phyloP scores from a whole-genome alignment of 306 rosid species.

The Fragaria iinumae region DNA sequence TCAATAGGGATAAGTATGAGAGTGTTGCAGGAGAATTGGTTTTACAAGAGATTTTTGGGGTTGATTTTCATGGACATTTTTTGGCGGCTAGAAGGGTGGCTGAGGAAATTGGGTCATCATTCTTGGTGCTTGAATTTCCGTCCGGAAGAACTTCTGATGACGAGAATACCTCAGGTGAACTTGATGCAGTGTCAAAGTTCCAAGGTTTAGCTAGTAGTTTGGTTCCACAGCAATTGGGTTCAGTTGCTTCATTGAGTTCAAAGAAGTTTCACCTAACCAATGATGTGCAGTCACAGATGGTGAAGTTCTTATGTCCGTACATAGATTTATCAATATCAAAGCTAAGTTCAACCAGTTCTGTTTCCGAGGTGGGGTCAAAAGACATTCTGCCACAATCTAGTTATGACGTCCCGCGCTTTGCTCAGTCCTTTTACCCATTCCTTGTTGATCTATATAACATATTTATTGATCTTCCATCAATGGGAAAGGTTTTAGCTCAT shows the following conservation, averaged over 20 bases:
- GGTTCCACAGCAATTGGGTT: slow-evolving; percentile 47
- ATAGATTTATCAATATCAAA: slow-evolving; percentile 30
- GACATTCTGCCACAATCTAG: slow-evolving; percentile 35
- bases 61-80: slow-evolving; percentile 63
- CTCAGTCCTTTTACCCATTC: slow-evolving; percentile 61
- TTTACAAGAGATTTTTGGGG: slow-evolving; percentile 65
- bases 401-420: slow-evolving; percentile 64
- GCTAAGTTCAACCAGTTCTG: slow-evolving; percentile 24
- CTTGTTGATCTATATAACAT: slow-evolving; percentile 63
- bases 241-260: slow-evolving; percentile 26
- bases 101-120: slow-evolving; percentile 53
- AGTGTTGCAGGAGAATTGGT: slow-evolving; percentile 53
- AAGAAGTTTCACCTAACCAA: slow-evolving; percentile 40
- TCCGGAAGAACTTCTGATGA: slow-evolving; percentile 27
- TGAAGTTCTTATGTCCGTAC: slow-evolving; percentile 39
- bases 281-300: slow-evolving; percentile 40
- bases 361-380: slow-evolving; percentile 21
- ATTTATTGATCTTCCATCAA: slow-evolving; percentile 55
- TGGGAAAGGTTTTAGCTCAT: slow-evolving; percentile 61
- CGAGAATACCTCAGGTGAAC: slow-evolving; percentile 30
- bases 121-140: slow-evolving; percentile 54
- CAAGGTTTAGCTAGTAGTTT: slow-evolving; percentile 49
- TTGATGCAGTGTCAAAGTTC: slow-evolving; percentile 31
- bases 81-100: slow-evolving; percentile 69
- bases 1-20: slow-evolving; percentile 62